Base-by-base conservation (phyloP, 805 yeast genomes). In the Metschnikowia lochheadii region DNA sequence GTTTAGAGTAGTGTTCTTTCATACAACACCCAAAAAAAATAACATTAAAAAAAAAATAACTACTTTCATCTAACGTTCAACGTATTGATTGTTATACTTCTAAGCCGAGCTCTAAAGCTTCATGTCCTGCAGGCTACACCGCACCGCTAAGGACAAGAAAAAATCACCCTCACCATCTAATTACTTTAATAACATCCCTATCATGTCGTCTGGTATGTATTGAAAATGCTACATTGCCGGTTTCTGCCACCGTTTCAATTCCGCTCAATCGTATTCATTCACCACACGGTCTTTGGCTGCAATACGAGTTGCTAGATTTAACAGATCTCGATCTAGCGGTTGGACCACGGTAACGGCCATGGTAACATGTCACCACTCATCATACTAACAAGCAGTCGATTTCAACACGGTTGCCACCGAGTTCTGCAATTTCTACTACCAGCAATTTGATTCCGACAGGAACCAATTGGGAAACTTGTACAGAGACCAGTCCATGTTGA, bases 401-500 rank as follows among this genome's bases (percentile, higher is more conserved):
- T 73, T 73, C 60, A 71, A 68, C 63, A 68, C 77, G 60, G 77
- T 74, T 54, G 78, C 79, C 51, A 64, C 85, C 70, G 96, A 92
- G 73, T 92, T 92, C 76, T 89, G 96, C 65, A 85, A 81, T 71
- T 92, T 90, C 67, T 92, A 94, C 82, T 94, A 92, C 82, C 87
- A 88, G 69, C 96, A 89, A 72, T 92, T 92, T 65, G 97, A 91
- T 73, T 70, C 84, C 63, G 96, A 92, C 74, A 88, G 98, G 79
- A 70, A 89, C 52, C 94, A 87, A 70, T 82, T 92, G 68, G 96
- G 96, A 60, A 86, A 88, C 76, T 81, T 92, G 64, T 92, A 92
- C 84, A 87, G 99, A 69, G 96, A 89, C 55, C 91, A 88, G 68
- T 90, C 97, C 29, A 94, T 94, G 99, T 79, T 94, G 73, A 94